These are phyloP conservation scores for Candida maesae DNA, from an alignment of 805 yeast species.

Conservation along the genomic window DNA sequence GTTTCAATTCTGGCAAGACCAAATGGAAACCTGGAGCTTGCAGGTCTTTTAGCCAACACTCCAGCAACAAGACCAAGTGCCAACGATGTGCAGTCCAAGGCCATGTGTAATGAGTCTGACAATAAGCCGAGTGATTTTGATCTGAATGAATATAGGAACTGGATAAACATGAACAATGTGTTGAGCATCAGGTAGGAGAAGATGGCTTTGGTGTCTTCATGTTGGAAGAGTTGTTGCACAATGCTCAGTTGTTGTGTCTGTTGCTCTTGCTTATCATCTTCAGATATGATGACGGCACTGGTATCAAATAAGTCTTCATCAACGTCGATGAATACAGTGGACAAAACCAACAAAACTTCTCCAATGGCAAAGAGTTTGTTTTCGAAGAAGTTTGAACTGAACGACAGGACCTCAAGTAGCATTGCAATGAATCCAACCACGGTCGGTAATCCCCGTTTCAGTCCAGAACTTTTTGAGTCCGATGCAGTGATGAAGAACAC, in stretches of 20 bases:
- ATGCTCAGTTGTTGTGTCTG: slow-evolving; percentile 14
- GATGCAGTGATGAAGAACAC: slow-evolving; percentile 19
- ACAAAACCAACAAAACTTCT: slow-evolving; percentile 14
- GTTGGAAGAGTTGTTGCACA: slow-evolving; percentile 24
- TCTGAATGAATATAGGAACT: slow-evolving; percentile 84
- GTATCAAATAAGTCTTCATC: slow-evolving; percentile 12
- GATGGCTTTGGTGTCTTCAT: slow-evolving; percentile 80
- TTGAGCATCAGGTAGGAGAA: slow-evolving; percentile 83
- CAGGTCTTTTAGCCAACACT: slow-evolving; percentile 52
- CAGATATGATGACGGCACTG: neutral
- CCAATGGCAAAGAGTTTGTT: slow-evolving; percentile 10
- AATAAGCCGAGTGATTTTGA: slow-evolving; percentile 88
- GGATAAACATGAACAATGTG: slow-evolving; percentile 92
- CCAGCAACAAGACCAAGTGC: slow-evolving; percentile 89
- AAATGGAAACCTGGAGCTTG: slow-evolving; percentile 75
- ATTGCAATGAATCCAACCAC: slow-evolving; percentile 31
- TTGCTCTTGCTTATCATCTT: neutral
- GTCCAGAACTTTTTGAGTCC: slow-evolving; percentile 11
- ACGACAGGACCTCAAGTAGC: slow-evolving; percentile 32
- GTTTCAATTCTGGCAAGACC: slow-evolving; percentile 85
- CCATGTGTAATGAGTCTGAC: slow-evolving; percentile 95
- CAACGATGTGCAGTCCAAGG: slow-evolving; percentile 87
- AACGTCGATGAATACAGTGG: slow-evolving; percentile 15
- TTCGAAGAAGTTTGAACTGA: slow-evolving; percentile 21
- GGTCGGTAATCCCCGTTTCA: slow-evolving; percentile 19